Conservation (phyloP, 345 rosid species). For the Pugionium cornutum region DNA sequence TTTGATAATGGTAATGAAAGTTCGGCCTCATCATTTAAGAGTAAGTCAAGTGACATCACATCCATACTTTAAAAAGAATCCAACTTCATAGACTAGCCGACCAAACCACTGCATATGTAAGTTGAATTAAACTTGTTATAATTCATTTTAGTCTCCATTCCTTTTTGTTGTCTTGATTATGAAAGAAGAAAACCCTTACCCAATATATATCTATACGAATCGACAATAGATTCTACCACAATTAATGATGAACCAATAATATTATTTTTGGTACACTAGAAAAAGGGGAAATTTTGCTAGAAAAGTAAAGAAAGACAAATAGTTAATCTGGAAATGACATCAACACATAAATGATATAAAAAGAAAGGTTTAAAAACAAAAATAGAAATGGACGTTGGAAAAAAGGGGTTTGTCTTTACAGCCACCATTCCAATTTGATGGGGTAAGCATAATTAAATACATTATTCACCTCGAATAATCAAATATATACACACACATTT, state of each 20-base stretch:
- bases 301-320: constrained; percentile 3
- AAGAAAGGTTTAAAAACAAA: constrained; percentile 16
- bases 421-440: constrained; percentile 35
- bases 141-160: background rate
- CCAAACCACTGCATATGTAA: background rate
- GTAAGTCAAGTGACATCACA: constrained; percentile 23
- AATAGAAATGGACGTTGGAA: background rate
- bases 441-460: constrained; percentile 36
- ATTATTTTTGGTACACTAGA: background rate
- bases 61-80: constrained; percentile 11
- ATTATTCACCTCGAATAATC: constrained; percentile 1
- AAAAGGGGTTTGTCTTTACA: constrained; percentile 46
- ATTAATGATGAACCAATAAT: background rate
- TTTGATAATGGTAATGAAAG: constrained; percentile 6
- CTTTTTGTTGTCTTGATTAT: background rate
- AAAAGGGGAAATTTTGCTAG: background rate
- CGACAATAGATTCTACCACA: background rate
- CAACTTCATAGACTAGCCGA: constrained; percentile 1
- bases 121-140: background rate
- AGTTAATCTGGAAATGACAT: background rate
- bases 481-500: background rate
- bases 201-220: background rate
- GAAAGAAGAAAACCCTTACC: background rate
- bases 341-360: constrained; percentile 21
- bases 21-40: constrained; percentile 12